Percentiles rank a stretch among this genome's conserved stretches.
Evolutionary conservation across 2,329 filamentous ascomycete genomes (phyloP).

Genomic region (Scedosporium aurantiacum): DNA sequence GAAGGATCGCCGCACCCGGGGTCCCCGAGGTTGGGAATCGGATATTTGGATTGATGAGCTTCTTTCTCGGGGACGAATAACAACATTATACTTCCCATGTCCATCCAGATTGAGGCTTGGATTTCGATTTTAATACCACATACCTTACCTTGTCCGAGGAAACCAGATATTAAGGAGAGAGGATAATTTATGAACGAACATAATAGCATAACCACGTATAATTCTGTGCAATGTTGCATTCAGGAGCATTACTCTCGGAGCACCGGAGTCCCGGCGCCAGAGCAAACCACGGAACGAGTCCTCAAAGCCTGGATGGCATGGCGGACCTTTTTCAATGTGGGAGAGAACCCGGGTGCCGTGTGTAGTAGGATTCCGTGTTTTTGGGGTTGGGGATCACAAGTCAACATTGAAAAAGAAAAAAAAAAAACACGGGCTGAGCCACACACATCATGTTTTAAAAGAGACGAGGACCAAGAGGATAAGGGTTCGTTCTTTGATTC

Average conservation of each 20-base stretch:
- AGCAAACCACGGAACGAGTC: background rate
- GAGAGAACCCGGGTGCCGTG: background rate
- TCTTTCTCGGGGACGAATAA: background rate
- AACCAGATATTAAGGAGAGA: too few relatives aligned
- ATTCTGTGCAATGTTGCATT: background rate
- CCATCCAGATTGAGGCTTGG: background rate
- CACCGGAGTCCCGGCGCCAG: background rate
- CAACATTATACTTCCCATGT: background rate
- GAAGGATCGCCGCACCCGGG: background rate
- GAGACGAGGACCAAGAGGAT: background rate
- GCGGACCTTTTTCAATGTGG: background rate
- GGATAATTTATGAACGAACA: too few relatives aligned
- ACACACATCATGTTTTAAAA: too few relatives aligned
- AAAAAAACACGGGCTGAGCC: background rate
- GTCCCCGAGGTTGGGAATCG: background rate
- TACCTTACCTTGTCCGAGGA: too few relatives aligned
- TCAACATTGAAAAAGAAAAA: background rate
- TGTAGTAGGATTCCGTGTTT: background rate
- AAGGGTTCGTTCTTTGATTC: background rate
- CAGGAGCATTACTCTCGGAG: background rate
- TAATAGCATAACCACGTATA: background rate
- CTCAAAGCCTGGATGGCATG: background rate
- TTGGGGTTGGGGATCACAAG: background rate
- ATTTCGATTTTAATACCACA: background rate
- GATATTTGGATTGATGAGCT: background rate